Conservation (phyloP, 441 rosid species). For the Populus hybrid region DNA sequence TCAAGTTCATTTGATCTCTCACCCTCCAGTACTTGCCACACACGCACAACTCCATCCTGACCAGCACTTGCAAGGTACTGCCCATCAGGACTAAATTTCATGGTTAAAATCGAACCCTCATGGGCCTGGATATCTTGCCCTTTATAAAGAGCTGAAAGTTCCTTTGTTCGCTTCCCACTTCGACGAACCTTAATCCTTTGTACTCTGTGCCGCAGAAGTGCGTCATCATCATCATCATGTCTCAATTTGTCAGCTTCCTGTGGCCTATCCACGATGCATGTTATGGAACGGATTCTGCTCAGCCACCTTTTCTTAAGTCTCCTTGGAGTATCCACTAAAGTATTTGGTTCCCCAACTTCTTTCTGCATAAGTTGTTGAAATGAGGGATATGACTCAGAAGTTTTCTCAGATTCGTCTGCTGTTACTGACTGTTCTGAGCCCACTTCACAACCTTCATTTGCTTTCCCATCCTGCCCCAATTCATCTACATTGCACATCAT, state of each 20-base stretch:
- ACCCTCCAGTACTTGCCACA: constrained; percentile 76
- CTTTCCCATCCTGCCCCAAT: constrained; percentile 24
- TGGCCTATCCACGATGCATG: constrained; percentile 30
- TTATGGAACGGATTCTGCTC: constrained; percentile 42
- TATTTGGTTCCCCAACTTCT: constrained; percentile 21
- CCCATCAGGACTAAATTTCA: constrained; percentile 95
- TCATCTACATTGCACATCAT: constrained; percentile 26
- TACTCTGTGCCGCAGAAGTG: constrained; percentile 25
- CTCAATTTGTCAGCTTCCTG: constrained; percentile 22
- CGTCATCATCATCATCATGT: constrained; percentile 30
- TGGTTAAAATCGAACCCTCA: constrained; percentile 66
- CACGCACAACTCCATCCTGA: constrained; percentile 70
- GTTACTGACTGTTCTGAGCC: constrained; percentile 34
- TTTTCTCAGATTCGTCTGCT: constrained; percentile 37
- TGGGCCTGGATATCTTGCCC: constrained; percentile 82
- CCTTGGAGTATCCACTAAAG: constrained; percentile 20
- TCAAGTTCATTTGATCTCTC: constrained; percentile 51
- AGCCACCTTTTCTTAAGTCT: constrained; percentile 43
- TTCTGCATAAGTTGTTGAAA: constrained; percentile 16
- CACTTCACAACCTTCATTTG: constrained; percentile 20
- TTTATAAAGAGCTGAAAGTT: constrained; percentile 61
- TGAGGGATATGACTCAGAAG: constrained; percentile 27
- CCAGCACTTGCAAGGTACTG: constrained; percentile 79
- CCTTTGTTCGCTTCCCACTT: constrained; percentile 58
- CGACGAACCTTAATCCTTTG: constrained; percentile 53